Evolutionary conservation across 2,329 filamentous ascomycete species (phyloP).

Genomic region (Rhynchosporium secalis): DNA sequence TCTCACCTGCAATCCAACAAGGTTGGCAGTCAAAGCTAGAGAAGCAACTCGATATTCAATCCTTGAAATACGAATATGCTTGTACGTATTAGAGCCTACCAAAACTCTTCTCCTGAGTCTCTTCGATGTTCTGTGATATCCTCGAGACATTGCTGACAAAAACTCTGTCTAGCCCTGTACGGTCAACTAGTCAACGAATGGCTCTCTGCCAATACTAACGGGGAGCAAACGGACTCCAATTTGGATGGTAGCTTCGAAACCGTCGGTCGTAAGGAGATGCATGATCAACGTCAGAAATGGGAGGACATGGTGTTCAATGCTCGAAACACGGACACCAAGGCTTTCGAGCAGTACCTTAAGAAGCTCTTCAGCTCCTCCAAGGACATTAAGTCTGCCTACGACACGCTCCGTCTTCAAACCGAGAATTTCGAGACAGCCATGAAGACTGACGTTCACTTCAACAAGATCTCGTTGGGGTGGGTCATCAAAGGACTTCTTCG

Average conservation of each 20-base stretch:
- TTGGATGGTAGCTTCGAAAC: slow-evolving; percentile 43
- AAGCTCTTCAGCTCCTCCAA: slow-evolving; percentile 48
- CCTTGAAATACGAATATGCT: slow-evolving; percentile 54
- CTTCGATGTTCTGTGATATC: too few relatives aligned
- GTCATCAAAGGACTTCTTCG: slow-evolving; percentile 50
- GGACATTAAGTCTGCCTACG: slow-evolving; percentile 44
- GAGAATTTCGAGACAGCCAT: slow-evolving; percentile 39
- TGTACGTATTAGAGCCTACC: slow-evolving; percentile 12
- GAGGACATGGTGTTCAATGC: slow-evolving; percentile 54
- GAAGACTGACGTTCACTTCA: slow-evolving; percentile 41
- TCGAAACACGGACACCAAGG: slow-evolving; percentile 45
- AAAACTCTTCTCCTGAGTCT: too few relatives aligned
- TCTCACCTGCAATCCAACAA: slow-evolving; percentile 47
- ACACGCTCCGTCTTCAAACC: slow-evolving; percentile 44
- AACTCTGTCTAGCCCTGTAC: slow-evolving; percentile 45
- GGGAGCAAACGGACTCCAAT: slow-evolving; percentile 35
- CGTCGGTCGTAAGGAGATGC: slow-evolving; percentile 54
- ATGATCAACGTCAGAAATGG: slow-evolving; percentile 54
- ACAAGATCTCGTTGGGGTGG: slow-evolving; percentile 43
- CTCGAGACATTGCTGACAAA: too few relatives aligned
- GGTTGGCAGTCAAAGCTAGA: slow-evolving; percentile 50
- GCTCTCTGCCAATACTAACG: slow-evolving; percentile 44
- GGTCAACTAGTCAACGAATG: slow-evolving; percentile 55
- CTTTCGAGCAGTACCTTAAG: slow-evolving; percentile 51
- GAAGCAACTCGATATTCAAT: slow-evolving; percentile 48